phyloP scores from a whole-genome alignment of 805 yeast species.

The Candida broadrunensis region DNA sequence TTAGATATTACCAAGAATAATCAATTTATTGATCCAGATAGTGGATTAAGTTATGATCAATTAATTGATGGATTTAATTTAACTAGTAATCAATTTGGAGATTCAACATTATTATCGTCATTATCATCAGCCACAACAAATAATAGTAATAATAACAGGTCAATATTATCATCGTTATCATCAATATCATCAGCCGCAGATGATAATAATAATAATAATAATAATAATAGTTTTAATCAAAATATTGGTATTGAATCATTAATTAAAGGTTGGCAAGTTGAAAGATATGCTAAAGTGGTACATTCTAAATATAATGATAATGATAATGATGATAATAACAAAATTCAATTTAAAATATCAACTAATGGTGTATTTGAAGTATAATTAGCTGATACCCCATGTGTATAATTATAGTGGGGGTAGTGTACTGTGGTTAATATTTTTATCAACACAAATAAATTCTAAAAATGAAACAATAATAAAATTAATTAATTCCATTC shows the following conservation, averaged over 20 bases:
- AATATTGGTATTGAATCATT: conserved; percentile 5
- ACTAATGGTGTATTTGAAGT: conserved; percentile 13
- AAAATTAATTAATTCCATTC: too few relatives aligned
- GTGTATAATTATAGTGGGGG: too few relatives aligned
- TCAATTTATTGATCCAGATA: conserved; percentile 10
- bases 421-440: too few relatives aligned
- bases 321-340: conserved; percentile 1
- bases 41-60: conserved; percentile 11
- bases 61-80: conserved; percentile 10
- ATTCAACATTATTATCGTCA: not conserved
- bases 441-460: too few relatives aligned
- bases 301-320: conserved; percentile 7
- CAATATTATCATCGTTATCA: too few relatives aligned
- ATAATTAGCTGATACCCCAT: not conserved
- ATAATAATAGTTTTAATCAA: not conserved
- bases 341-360: conserved; percentile 15
- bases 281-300: conserved; percentile 22
- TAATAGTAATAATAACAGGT: not conserved
- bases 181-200: not conserved
- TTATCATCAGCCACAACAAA: not conserved
- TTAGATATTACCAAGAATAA: not conserved
- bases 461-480: too few relatives aligned
- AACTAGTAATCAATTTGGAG: conserved; percentile 1
- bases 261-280: conserved; percentile 23
- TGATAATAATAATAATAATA: not conserved